Percentiles rank a stretch among this genome's conserved stretches.
phyloP scores from a whole-genome alignment of 805 yeast genomes.

The Metschnikowia dekortorum region DNA sequence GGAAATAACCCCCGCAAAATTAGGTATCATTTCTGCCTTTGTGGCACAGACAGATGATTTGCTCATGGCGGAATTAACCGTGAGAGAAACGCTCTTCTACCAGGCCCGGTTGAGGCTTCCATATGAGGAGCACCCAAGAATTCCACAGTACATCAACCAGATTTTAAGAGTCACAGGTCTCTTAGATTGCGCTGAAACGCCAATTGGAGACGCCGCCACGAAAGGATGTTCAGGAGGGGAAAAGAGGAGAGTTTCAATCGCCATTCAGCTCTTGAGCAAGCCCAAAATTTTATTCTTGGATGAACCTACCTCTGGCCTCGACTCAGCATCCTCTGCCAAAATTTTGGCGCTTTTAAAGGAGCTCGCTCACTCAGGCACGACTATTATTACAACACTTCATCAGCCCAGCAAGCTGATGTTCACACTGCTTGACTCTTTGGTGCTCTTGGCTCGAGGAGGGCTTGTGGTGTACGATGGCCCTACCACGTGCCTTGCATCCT shows the following conservation, averaged over 20 bases:
- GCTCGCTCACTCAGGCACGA: slow-evolving; percentile 61
- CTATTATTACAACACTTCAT: slow-evolving; percentile 71
- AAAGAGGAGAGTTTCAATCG: slow-evolving; percentile 77
- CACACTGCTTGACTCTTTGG: slow-evolving; percentile 61
- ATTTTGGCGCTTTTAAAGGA: slow-evolving; percentile 57
- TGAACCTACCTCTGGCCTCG: slow-evolving; percentile 89
- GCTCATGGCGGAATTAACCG: slow-evolving; percentile 66
- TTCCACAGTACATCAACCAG: slow-evolving; percentile 50
- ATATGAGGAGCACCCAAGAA: slow-evolving; percentile 23
- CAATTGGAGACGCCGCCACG: slow-evolving; percentile 37
- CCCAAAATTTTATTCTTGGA: slow-evolving; percentile 72
- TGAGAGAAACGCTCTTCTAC: slow-evolving; percentile 66
- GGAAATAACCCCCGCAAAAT: slow-evolving; percentile 19
- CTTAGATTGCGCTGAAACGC: slow-evolving; percentile 68
- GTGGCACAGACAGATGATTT: slow-evolving; percentile 81
- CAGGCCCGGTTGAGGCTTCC: slow-evolving; percentile 70
- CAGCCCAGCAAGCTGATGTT: slow-evolving; percentile 75
- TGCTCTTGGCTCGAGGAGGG: slow-evolving; percentile 72
- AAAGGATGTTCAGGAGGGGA: slow-evolving; percentile 51
- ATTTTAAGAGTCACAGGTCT: slow-evolving; percentile 68
- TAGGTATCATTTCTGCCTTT: slow-evolving; percentile 52
- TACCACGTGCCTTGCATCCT: slow-evolving; percentile 39
- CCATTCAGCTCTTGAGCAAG: slow-evolving; percentile 67
- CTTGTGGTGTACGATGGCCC: slow-evolving; percentile 63
- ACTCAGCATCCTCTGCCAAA: slow-evolving; percentile 70